Evolutionary conservation across 441 rosid genomes (phyloP).

Genomic region (Raphanus hybrid): DNA sequence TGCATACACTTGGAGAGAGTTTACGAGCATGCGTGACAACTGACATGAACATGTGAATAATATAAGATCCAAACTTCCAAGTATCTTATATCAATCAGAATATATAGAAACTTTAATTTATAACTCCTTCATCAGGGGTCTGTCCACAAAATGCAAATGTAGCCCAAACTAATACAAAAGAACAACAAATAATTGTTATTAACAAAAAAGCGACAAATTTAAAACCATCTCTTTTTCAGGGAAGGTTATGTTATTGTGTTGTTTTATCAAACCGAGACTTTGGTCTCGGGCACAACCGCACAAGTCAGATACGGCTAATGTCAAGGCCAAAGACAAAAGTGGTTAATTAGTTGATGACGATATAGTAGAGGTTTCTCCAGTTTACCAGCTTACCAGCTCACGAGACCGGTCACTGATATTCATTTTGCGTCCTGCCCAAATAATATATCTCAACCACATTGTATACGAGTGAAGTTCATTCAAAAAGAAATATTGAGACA

Average conservation of each 20-base stretch:
- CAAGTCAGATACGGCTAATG: not conserved
- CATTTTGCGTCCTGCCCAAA: not conserved
- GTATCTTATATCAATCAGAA: conserved; percentile 1
- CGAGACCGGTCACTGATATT: not conserved
- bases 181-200: not conserved
- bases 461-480: not conserved
- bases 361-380: not conserved
- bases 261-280: not conserved
- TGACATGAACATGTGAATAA: conserved; percentile 36
- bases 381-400: not conserved
- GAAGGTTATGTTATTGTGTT: too few species aligned
- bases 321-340: not conserved
- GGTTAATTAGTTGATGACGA: not conserved
- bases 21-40: conserved; percentile 34
- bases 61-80: conserved; percentile 28
- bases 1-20: conserved; percentile 26
- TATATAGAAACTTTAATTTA: conserved; percentile 7
- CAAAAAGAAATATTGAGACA: not conserved
- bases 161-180: not conserved
- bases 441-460: not conserved
- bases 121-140: conserved; percentile 19
- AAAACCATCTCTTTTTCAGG: not conserved
- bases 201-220: not conserved
- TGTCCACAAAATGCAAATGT: conserved; percentile 17
- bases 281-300: not conserved